Conservation (phyloP, 176 grass and related monocot species). For the Triticum dicoccoides region DNA sequence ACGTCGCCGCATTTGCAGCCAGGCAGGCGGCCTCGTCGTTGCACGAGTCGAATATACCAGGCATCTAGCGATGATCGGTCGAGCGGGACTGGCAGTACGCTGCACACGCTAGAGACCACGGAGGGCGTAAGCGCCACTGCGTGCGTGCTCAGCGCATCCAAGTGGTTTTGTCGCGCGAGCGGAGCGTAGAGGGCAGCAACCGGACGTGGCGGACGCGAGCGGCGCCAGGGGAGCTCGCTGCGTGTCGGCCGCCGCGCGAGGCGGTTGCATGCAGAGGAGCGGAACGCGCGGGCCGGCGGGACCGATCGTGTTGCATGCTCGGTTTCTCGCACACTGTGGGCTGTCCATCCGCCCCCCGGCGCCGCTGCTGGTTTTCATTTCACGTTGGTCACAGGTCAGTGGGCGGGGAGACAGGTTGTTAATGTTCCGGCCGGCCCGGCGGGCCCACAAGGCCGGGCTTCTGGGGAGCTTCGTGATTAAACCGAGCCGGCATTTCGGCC, state of each 20-base stretch:
- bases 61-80: background rate
- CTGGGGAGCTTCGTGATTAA: background rate
- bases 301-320: background rate
- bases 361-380: conserved; percentile 23
- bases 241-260: background rate
- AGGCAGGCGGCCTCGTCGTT: no score
- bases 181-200: background rate
- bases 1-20: background rate
- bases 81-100: background rate
- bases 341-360: background rate
- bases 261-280: background rate
- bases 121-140: background rate
- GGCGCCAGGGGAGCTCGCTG: background rate
- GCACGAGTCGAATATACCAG: background rate
- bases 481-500: background rate
- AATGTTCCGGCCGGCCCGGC: background rate
- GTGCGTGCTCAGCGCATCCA: background rate
- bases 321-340: background rate
- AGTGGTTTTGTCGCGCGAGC: background rate
- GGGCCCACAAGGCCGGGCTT: background rate
- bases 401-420: background rate
- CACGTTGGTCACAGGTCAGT: background rate
- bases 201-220: background rate
- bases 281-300: background rate
- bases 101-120: background rate